Percentiles rank a stretch among this genome's conserved stretches.
phyloP scores from a whole-genome alignment of 2,329 filamentous ascomycete species.

The Ascochyta fabae region DNA sequence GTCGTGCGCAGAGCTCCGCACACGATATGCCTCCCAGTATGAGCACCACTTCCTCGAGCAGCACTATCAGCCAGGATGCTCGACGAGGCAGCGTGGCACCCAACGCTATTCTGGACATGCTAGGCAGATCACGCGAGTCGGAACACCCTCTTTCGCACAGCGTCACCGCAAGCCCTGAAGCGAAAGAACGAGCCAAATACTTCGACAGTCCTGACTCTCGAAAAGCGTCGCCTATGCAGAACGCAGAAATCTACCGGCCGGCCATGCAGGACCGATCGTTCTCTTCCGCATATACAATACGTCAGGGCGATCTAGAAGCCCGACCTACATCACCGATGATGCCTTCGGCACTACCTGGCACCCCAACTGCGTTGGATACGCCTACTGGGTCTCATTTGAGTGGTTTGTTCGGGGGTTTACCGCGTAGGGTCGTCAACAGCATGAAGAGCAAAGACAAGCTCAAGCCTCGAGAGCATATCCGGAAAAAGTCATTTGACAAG shows the following conservation, averaged over 20 bases:
- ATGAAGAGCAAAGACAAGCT: conserved; percentile 51
- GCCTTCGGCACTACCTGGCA: conserved; percentile 54
- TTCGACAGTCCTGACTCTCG: conserved; percentile 48
- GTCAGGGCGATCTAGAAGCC: conserved; percentile 47
- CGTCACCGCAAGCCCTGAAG: conserved; percentile 71
- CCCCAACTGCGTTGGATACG: conserved; percentile 53
- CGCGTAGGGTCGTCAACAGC: conserved; percentile 55
- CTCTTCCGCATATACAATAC: conserved; percentile 56
- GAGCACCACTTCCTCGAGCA: conserved; percentile 60
- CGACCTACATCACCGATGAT: conserved; percentile 47
- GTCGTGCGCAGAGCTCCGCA: conserved; percentile 61
- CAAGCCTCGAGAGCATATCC: conserved; percentile 53
- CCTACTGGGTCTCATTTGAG: conserved; percentile 51
- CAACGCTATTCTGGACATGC: conserved; percentile 62
- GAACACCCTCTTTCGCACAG: conserved; percentile 80
- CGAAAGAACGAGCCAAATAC: conserved; percentile 44
- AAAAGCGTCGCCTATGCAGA: conserved; percentile 49
- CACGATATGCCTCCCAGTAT: conserved; percentile 63
- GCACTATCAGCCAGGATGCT: conserved; percentile 61
- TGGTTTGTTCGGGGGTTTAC: conserved; percentile 55
- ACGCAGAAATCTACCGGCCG: conserved; percentile 34
- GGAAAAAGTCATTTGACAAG: conserved; percentile 69
- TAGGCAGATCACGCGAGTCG: conserved; percentile 58
- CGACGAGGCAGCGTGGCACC: conserved; percentile 64
- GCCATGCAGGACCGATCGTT: conserved; percentile 48